Conservation (phyloP, 2,329 filamentous ascomycete species). For the Exophiala spinifera region DNA sequence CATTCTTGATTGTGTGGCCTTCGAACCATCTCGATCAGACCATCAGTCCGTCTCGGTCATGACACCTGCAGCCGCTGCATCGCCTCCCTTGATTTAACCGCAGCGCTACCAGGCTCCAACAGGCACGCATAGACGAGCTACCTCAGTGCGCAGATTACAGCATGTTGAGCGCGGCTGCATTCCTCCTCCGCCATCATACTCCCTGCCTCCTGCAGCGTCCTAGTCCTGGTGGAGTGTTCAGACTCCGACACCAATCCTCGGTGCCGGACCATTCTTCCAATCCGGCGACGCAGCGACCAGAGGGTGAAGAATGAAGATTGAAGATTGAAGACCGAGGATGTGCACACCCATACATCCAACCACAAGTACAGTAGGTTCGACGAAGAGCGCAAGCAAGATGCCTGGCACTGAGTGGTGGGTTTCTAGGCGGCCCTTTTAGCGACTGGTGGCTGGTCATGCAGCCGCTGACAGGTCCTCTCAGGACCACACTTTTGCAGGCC, state of each 20-base stretch:
- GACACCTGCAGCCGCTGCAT: conserved; percentile 1
- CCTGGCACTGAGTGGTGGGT: conserved; percentile 2
- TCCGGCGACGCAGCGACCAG: neutral
- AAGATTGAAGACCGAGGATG: no score
- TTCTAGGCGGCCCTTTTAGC: neutral
- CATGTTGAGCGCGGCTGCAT: conserved; percentile 9
- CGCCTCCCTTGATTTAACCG: conserved; percentile 3
- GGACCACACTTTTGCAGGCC: neutral
- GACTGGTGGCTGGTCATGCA: conserved; percentile 8
- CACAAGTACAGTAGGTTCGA: neutral
- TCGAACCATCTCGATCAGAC: neutral
- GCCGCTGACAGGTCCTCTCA: conserved; percentile 6
- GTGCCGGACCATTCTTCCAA: neutral
- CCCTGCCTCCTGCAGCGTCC: neutral
- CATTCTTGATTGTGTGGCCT: no score
- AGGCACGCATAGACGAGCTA: conserved; percentile 5
- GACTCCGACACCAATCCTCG: neutral
- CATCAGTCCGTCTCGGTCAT: neutral
- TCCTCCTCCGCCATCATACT: neutral
- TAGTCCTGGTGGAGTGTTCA: neutral
- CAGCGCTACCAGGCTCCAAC: conserved; percentile 12
- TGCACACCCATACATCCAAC: neutral
- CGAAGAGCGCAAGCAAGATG: neutral
- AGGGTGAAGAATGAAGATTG: no score
- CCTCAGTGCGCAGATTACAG: conserved; percentile 8